phyloP scores from a whole-genome alignment of 2,329 filamentous ascomycete genomes.

The Sclerotinia sclerotiorum region DNA sequence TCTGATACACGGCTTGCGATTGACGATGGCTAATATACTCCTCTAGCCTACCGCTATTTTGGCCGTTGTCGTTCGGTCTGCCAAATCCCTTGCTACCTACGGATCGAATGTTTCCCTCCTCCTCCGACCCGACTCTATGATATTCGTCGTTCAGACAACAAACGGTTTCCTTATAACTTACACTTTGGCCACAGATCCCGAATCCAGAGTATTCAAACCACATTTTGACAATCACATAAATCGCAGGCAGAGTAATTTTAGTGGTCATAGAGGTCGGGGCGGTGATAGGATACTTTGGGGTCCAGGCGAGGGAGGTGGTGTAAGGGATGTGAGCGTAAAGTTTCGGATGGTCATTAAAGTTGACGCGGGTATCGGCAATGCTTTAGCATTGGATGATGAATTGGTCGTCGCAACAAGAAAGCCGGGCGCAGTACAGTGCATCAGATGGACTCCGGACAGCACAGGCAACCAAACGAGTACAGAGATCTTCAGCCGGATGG shows the following conservation, averaged over 20 bases:
- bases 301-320: slow-evolving; percentile 76
- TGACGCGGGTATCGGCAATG: slow-evolving; percentile 88
- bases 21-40: slow-evolving; percentile 21
- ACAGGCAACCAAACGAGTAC: slow-evolving; percentile 83
- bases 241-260: slow-evolving; percentile 60
- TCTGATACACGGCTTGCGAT: background rate
- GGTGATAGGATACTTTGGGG: slow-evolving; percentile 68
- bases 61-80: slow-evolving; percentile 79
- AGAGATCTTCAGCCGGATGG: slow-evolving; percentile 83
- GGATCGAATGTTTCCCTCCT: slow-evolving; percentile 82
- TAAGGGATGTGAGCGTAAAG: slow-evolving; percentile 82
- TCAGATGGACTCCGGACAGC: slow-evolving; percentile 86
- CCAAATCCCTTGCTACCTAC: slow-evolving; percentile 76
- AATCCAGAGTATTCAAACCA: slow-evolving; percentile 80
- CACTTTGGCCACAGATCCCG: slow-evolving; percentile 80
- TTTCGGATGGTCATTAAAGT: slow-evolving; percentile 99
- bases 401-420: slow-evolving; percentile 88
- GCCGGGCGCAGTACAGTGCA: slow-evolving; percentile 93
- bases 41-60: slow-evolving; percentile 82
- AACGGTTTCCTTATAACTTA: slow-evolving; percentile 92
- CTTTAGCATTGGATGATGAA: slow-evolving; percentile 87
- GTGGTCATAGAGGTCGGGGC: slow-evolving; percentile 46
- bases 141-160: slow-evolving; percentile 85
- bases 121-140: slow-evolving; percentile 86
- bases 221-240: slow-evolving; percentile 70